phyloP scores from a whole-genome alignment of 1,284 basidiomycete species.

The Apiotrichum laibachii region DNA sequence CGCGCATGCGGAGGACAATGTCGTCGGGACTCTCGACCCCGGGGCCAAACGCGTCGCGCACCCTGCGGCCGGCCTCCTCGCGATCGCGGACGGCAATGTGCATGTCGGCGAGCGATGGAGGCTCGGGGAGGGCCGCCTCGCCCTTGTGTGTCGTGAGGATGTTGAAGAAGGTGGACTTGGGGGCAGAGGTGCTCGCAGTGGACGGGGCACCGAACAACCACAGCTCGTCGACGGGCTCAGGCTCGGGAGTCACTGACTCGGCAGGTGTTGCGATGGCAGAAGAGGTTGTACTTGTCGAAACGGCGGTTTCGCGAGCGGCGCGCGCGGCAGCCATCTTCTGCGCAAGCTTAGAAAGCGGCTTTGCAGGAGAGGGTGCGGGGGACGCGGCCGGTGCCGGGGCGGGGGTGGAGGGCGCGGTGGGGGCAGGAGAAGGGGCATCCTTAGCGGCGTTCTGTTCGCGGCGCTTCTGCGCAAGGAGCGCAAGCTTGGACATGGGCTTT shows the following conservation, averaged over 20 bases:
- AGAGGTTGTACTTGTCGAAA: neutral
- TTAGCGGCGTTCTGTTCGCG: constrained; percentile 42
- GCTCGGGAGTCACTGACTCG: constrained; percentile 16
- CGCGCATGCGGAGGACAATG: constrained; percentile 53
- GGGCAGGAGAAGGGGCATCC: constrained; percentile 6
- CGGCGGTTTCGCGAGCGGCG: constrained; percentile 29
- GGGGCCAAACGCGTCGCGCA: constrained; percentile 37
- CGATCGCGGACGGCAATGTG: constrained; percentile 36
- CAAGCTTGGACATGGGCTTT: constrained; percentile 64
- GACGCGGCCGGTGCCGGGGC: neutral
- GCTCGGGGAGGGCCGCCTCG: constrained; percentile 7
- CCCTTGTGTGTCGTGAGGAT: constrained; percentile 37
- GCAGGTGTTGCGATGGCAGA: neutral
- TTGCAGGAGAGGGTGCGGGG: constrained; percentile 24
- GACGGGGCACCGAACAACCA: constrained; percentile 9
- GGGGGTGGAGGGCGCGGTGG: constrained; percentile 5
- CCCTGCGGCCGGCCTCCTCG: constrained; percentile 26
- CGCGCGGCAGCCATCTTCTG: constrained; percentile 54
- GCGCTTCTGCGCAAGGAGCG: constrained; percentile 64
- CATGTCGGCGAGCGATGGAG: constrained; percentile 25
- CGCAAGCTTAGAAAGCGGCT: constrained; percentile 57
- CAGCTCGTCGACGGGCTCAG: constrained; percentile 7
- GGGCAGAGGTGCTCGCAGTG: neutral
- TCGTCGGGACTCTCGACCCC: constrained; percentile 56
- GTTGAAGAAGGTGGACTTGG: constrained; percentile 43